These are phyloP conservation scores for Rhododendron ovatum DNA, from an alignment of 148 eudicot genomes.

Conservation along the genomic window DNA sequence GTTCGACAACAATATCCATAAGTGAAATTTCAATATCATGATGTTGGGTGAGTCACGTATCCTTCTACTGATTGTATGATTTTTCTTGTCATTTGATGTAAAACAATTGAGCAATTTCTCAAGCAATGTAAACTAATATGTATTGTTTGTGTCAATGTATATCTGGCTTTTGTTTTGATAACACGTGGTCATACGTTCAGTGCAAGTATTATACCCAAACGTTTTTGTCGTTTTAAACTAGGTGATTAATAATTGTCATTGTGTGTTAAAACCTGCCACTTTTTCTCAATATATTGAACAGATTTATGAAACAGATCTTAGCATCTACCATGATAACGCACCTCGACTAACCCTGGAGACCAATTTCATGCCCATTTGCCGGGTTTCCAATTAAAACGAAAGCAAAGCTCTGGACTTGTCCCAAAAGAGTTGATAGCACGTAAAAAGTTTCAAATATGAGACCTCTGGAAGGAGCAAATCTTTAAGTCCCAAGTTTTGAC, in stretches of 20 bases:
- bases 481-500: background rate
- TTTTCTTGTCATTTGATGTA: background rate
- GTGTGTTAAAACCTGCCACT: background rate
- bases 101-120: background rate
- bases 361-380: background rate
- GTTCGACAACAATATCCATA: background rate
- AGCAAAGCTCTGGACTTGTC: background rate
- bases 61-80: background rate
- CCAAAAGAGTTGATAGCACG: too few relatives aligned
- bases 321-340: background rate
- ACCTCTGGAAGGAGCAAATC: background rate
- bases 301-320: background rate
- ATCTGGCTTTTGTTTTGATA: background rate
- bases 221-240: background rate
- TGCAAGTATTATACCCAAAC: background rate
- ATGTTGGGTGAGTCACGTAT: background rate
- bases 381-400: background rate
- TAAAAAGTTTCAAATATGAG: background rate
- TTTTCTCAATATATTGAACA: too few relatives aligned
- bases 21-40: background rate
- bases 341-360: background rate
- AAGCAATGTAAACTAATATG: background rate
- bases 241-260: background rate
- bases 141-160: background rate
- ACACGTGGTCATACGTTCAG: background rate